These are phyloP conservation scores for Phytophthora sansomeana DNA, from an alignment of 352 stramenopile species.

Conservation along the genomic window DNA sequence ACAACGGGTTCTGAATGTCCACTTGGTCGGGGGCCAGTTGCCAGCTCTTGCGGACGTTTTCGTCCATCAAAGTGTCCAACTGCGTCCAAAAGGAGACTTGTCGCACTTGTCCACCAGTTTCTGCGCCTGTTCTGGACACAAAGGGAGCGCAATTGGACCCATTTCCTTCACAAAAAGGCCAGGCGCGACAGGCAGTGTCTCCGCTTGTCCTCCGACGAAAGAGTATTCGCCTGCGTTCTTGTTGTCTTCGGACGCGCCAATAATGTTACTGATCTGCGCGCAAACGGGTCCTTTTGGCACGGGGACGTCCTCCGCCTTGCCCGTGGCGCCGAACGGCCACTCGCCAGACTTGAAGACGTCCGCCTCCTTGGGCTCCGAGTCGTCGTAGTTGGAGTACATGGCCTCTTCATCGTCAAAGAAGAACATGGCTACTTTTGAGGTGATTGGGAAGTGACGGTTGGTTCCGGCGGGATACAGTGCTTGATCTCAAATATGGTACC, in stretches of 20 bases:
- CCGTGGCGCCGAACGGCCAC: constrained; percentile 12
- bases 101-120: constrained; percentile 7
- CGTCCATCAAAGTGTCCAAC: constrained; percentile 13
- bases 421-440: too few species aligned
- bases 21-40: background rate
- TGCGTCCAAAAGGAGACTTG: constrained; percentile 29
- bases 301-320: constrained; percentile 2
- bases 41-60: constrained; percentile 23
- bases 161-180: constrained; percentile 7
- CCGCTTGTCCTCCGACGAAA: constrained; percentile 13
- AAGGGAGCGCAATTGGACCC: constrained; percentile 12
- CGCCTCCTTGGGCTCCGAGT: too few species aligned
- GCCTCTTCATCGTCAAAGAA: too few species aligned
- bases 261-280: constrained; percentile 15
- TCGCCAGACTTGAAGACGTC: too few species aligned
- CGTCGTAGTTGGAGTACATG: too few species aligned
- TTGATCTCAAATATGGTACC: too few species aligned
- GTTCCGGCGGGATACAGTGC: too few species aligned
- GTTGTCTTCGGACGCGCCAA: background rate
- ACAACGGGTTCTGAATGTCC: background rate
- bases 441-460: background rate
- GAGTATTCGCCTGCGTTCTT: constrained; percentile 12
- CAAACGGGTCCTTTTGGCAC: too few species aligned
- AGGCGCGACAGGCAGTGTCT: background rate
- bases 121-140: constrained; percentile 3